phyloP scores from a whole-genome alignment of 179 eudicot genomes.

The Silene vulgaris region DNA sequence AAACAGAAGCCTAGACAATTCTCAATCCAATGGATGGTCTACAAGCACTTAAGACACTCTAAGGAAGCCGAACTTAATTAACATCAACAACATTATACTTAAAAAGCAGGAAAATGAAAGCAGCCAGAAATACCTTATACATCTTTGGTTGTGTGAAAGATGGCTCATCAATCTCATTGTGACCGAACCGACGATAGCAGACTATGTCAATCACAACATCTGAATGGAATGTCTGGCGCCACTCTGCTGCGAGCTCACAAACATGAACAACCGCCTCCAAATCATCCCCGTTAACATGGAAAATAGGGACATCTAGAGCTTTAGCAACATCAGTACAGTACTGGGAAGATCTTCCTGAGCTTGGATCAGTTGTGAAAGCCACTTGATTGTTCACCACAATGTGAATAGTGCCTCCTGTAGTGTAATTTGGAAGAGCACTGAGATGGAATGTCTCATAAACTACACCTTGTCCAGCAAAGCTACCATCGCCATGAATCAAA shows the following conservation, averaged over 20 bases:
- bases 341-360: constrained; percentile 81
- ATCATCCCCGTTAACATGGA: constrained; percentile 98
- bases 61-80: not conserved
- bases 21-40: not conserved
- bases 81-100: not conserved
- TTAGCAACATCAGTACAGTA: constrained; percentile 97
- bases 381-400: constrained; percentile 95
- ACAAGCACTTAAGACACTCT: not conserved
- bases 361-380: constrained; percentile 91
- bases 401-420: constrained; percentile 93
- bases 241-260: constrained; percentile 94
- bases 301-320: constrained; percentile 83
- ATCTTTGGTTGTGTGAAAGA: constrained; percentile 94
- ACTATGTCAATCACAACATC: constrained; percentile 94
- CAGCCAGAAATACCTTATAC: constrained; percentile 55
- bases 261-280: constrained; percentile 92
- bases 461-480: constrained; percentile 98
- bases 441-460: constrained; percentile 92
- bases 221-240: constrained; percentile 88
- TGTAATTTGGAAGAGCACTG: constrained; percentile 87
- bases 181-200: constrained; percentile 92
- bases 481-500: constrained; percentile 91
- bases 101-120: not conserved
- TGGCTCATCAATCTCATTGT: constrained; percentile 95
- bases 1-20: too few relatives aligned